Conservation (phyloP, 495 filamentous ascomycete species). For the Xylaria longipes region DNA sequence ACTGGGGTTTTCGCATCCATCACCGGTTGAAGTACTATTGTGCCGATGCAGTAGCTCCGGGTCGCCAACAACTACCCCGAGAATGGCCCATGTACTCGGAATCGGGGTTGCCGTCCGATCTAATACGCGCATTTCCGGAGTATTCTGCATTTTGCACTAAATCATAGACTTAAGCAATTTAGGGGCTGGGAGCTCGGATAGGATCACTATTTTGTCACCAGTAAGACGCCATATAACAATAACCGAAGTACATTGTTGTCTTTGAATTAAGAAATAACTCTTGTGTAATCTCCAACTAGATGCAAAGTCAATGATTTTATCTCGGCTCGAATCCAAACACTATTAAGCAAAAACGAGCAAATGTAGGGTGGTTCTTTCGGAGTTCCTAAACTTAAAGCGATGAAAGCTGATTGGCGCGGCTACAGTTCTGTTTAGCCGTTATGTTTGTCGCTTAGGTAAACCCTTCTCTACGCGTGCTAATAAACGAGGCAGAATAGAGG, state of each 20-base stretch:
- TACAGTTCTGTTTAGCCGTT: neutral
- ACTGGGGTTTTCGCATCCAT: no score
- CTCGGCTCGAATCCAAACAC: neutral
- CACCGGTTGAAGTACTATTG: neutral
- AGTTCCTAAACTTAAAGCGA: no score
- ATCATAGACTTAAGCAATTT: neutral
- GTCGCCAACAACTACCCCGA: slow-evolving; percentile 12
- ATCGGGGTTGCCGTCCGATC: neutral
- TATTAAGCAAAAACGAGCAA: neutral
- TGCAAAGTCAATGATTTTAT: neutral
- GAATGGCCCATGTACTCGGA: neutral
- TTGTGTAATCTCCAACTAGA: neutral
- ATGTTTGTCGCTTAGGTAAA: neutral
- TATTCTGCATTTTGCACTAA: neutral
- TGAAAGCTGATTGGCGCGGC: slow-evolving; percentile 1
- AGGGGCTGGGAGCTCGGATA: neutral
- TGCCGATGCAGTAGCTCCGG: neutral
- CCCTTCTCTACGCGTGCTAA: neutral
- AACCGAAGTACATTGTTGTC: neutral
- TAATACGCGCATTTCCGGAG: neutral
- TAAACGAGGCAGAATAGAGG: neutral
- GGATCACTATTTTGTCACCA: neutral
- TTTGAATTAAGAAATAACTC: neutral
- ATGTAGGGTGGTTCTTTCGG: neutral
- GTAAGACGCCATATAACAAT: neutral